Conservation (phyloP, 2,329 filamentous ascomycete genomes). For the Apiospora pterosperma region DNA sequence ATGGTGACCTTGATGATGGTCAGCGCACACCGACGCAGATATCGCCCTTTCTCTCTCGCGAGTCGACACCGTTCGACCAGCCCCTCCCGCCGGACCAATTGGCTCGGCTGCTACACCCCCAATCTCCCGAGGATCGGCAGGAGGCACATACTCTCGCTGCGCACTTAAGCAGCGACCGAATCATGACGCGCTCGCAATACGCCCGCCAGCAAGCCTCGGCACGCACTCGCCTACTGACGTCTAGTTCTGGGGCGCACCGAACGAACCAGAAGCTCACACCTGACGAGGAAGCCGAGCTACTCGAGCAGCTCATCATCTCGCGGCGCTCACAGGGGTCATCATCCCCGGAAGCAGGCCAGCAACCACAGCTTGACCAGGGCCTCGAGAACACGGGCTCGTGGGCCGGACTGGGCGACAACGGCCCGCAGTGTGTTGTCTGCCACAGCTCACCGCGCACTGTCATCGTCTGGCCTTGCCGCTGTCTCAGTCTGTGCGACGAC, state of each 20-base stretch:
- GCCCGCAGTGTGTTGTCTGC: conserved; percentile 90
- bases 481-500: conserved; percentile 90
- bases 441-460: conserved; percentile 82
- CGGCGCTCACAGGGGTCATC: conserved; percentile 31
- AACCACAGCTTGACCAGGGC: conserved; percentile 10
- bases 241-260: conserved; percentile 35
- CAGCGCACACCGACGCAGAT: conserved; percentile 72
- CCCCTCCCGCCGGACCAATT: conserved; percentile 66
- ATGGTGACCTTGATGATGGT: conserved; percentile 46
- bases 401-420: conserved; percentile 66
- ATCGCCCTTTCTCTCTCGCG: conserved; percentile 46
- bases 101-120: conserved; percentile 77
- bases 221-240: conserved; percentile 64
- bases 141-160: conserved; percentile 80
- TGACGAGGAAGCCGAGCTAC: conserved; percentile 57
- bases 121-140: conserved; percentile 70
- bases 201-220: conserved; percentile 64
- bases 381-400: conserved; percentile 36
- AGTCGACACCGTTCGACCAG: conserved; percentile 59
- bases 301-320: conserved; percentile 58
- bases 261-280: conserved; percentile 38
- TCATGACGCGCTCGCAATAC: conserved; percentile 81
- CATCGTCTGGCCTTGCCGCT: conserved; percentile 95
- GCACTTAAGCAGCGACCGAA: conserved; percentile 66
- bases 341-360: conserved; percentile 5